These are phyloP conservation scores for Ceratocystis alfenasii DNA, from an alignment of 2,329 filamentous ascomycete genomes.

Conservation along the genomic window DNA sequence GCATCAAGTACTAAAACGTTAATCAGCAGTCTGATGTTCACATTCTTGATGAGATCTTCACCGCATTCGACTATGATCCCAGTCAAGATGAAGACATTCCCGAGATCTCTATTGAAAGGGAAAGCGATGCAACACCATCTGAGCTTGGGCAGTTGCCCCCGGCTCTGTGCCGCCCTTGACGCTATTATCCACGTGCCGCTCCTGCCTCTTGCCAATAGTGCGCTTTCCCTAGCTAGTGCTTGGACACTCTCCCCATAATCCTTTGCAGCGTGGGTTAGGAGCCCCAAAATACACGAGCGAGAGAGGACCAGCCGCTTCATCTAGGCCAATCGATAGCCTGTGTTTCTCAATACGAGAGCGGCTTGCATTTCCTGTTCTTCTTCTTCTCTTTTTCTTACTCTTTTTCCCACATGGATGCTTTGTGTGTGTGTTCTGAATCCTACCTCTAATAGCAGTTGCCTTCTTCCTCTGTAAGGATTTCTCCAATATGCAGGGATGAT, in stretches of 20 bases:
- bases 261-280: not conserved
- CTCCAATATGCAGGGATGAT: not conserved
- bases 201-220: slow-evolving; percentile 8
- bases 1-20: no score
- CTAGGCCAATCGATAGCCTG: not conserved
- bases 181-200: slow-evolving; percentile 6
- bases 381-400: not conserved
- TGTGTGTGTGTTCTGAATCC: not conserved
- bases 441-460: not conserved
- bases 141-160: slow-evolving; percentile 4
- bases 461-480: not conserved
- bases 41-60: no score
- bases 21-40: rapidly evolving
- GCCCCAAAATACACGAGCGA: not conserved
- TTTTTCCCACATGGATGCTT: not conserved
- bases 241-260: not conserved
- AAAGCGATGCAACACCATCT: not conserved
- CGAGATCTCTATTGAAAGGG: no score
- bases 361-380: not conserved
- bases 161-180: not conserved
- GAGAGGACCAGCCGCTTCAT: not conserved
- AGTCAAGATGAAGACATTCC: no score
- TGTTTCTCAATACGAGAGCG: not conserved
- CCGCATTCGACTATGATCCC: no score
- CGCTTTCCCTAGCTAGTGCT: slow-evolving; percentile 1